Evolutionary conservation across 2,329 filamentous ascomycete genomes (phyloP).

Genomic region (Epichloe baconii): DNA sequence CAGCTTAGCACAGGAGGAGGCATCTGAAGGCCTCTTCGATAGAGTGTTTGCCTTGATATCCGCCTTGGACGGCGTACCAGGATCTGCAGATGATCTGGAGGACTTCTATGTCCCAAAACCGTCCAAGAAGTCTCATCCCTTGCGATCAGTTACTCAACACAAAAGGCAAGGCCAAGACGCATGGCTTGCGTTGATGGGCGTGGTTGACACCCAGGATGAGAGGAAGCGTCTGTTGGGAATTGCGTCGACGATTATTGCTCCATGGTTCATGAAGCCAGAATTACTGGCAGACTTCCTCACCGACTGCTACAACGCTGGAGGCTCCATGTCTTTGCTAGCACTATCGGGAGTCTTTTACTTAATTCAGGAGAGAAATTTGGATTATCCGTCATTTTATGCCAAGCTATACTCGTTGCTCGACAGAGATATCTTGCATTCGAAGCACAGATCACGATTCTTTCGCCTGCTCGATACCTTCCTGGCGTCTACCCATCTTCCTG

Average conservation of each 20-base stretch:
- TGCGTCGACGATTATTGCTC: conserved; percentile 66
- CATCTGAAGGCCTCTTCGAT: conserved; percentile 29
- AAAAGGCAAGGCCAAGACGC: conserved; percentile 74
- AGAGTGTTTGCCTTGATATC: conserved; percentile 50
- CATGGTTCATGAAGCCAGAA: conserved; percentile 82
- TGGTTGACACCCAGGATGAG: conserved; percentile 55
- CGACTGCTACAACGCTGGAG: conserved; percentile 81
- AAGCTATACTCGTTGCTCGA: conserved; percentile 93
- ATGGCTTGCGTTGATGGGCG: conserved; percentile 67
- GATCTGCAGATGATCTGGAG: conserved; percentile 50
- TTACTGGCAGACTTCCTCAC: conserved; percentile 92
- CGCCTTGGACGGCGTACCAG: conserved; percentile 57
- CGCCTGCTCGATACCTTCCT: conserved; percentile 85
- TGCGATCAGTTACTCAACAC: conserved; percentile 55
- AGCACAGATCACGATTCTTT: conserved; percentile 87
- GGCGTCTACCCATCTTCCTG: conserved; percentile 81
- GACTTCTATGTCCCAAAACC: conserved; percentile 55
- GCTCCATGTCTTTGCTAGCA: conserved; percentile 75
- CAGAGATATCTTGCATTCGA: conserved; percentile 76
- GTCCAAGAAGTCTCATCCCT: conserved; percentile 51
- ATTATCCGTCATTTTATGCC: conserved; percentile 86
- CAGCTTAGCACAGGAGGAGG: conserved; percentile 8
- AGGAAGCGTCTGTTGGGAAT: conserved; percentile 66
- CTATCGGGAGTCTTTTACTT: conserved; percentile 90
- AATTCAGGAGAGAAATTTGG: conserved; percentile 84